These are phyloP conservation scores for Fusarium sulawesiense DNA, from an alignment of 2,329 filamentous ascomycete genomes.

Conservation along the genomic window DNA sequence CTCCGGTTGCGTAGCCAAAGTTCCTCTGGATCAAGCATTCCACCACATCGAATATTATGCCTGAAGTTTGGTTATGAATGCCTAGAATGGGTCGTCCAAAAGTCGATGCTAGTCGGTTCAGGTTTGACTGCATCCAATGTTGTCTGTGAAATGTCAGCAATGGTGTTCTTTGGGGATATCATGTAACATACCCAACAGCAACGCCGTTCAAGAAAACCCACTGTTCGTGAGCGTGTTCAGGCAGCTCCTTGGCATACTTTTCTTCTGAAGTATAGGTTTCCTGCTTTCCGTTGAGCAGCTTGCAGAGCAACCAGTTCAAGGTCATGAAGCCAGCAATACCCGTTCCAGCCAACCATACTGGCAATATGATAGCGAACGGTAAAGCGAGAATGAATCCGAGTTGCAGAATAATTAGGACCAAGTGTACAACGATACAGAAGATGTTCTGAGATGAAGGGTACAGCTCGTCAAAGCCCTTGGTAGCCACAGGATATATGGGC, in stretches of 20 bases:
- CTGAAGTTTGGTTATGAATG: slow-evolving; percentile 80
- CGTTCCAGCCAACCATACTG: slow-evolving; percentile 59
- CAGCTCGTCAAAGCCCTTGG: slow-evolving; percentile 71
- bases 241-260: slow-evolving; percentile 60
- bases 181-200: slow-evolving; percentile 64
- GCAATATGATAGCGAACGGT: slow-evolving; percentile 61
- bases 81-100: slow-evolving; percentile 78
- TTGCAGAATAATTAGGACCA: slow-evolving; percentile 69
- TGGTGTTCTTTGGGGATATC: too few relatives aligned
- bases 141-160: slow-evolving; percentile 53
- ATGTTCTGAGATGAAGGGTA: slow-evolving; percentile 68
- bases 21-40: slow-evolving; percentile 83
- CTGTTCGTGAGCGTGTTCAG: slow-evolving; percentile 70
- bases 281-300: slow-evolving; percentile 61
- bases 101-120: slow-evolving; percentile 76
- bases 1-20: slow-evolving; percentile 76
- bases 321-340: slow-evolving; percentile 58
- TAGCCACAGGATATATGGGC: slow-evolving; percentile 65
- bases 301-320: slow-evolving; percentile 64
- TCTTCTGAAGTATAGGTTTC: slow-evolving; percentile 64
- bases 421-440: slow-evolving; percentile 67
- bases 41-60: slow-evolving; percentile 79
- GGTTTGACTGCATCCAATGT: slow-evolving; percentile 76
- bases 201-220: slow-evolving; percentile 88
- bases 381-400: slow-evolving; percentile 68